Evolutionary conservation across 2,329 filamentous ascomycete genomes (phyloP).

Genomic region (Colletotrichum noveboracense): DNA sequence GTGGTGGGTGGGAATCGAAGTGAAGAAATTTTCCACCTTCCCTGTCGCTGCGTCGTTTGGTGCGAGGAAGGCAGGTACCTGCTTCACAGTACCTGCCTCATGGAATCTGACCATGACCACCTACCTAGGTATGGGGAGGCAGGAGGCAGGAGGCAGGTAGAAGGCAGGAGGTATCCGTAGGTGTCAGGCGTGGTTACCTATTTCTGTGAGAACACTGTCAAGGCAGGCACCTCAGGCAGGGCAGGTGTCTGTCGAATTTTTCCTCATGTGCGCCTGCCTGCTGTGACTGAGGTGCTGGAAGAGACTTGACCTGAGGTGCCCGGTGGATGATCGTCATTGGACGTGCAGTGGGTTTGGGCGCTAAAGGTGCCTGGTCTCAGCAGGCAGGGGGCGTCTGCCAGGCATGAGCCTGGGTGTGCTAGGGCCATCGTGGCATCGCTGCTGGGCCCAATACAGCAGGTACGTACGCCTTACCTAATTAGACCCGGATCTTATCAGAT

Average conservation of each 20-base stretch:
- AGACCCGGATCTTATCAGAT: slow-evolving; percentile 16
- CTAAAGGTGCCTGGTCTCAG: not conserved
- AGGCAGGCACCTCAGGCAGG: not conserved
- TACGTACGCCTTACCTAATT: slow-evolving; percentile 20
- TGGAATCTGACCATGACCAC: not conserved
- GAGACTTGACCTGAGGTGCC: not conserved
- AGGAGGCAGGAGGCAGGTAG: not conserved
- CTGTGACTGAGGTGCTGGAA: not conserved
- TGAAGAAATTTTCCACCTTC: slow-evolving; percentile 20
- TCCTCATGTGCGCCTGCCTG: not conserved
- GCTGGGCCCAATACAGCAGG: slow-evolving; percentile 7
- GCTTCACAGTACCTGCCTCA: not conserved
- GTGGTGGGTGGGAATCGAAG: slow-evolving; percentile 7
- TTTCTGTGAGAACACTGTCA: not conserved
- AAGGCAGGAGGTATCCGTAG: not conserved
- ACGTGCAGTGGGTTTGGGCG: not conserved
- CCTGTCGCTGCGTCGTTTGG: not conserved
- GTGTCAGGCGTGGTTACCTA: not conserved
- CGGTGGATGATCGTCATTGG: slow-evolving; percentile 3
- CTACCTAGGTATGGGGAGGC: not conserved
- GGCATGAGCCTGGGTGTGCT: not conserved
- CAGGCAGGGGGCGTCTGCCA: not conserved
- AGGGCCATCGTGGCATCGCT: slow-evolving; percentile 8
- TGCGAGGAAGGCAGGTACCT: not conserved
- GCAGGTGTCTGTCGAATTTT: not conserved